A percentile compares a stretch with the other conserved stretches of the same genome.
Evolutionary conservation across 2,329 filamentous ascomycete genomes (phyloP).

Genomic region (Neopestalotiopsis sp.): DNA sequence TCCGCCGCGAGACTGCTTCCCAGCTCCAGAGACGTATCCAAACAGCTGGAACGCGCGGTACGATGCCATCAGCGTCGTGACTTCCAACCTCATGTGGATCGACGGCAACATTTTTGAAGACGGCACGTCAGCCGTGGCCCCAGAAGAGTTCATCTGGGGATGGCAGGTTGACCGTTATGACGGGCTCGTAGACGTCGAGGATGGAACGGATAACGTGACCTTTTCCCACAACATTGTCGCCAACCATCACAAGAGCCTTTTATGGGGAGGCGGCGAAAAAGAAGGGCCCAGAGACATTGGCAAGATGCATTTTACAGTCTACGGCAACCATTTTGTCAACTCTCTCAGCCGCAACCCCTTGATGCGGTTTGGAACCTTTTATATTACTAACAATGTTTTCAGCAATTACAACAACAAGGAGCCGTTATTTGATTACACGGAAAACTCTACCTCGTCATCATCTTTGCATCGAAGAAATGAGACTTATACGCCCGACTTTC

Average conservation of each 20-base stretch:
- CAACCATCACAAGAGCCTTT: constrained; percentile 30
- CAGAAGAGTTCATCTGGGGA: constrained; percentile 25
- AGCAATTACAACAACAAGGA: constrained; percentile 23
- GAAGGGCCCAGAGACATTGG: constrained; percentile 25
- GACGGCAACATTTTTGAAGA: constrained; percentile 28
- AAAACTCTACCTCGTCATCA: background rate
- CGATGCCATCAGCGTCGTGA: constrained; percentile 27
- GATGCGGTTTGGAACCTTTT: constrained; percentile 30
- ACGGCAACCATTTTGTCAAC: constrained; percentile 27
- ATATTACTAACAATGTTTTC: constrained; percentile 28
- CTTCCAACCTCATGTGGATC: constrained; percentile 24
- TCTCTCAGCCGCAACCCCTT: constrained; percentile 27
- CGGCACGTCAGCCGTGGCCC: constrained; percentile 20
- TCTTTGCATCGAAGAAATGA: constrained; percentile 7
- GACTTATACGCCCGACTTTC: constrained; percentile 24
- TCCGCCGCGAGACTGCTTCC: constrained; percentile 28
- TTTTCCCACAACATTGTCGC: constrained; percentile 29
- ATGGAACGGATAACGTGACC: constrained; percentile 27
- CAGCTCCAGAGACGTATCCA: constrained; percentile 26
- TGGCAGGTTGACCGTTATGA: constrained; percentile 29
- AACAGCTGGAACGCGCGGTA: constrained; percentile 29
- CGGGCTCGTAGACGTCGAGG: constrained; percentile 28
- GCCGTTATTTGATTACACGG: constrained; percentile 21
- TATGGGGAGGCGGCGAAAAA: constrained; percentile 31
- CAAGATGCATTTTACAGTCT: constrained; percentile 29